These are phyloP conservation scores for Primulina huaijiensis DNA, from an alignment of 257 asterid genomes.

Conservation along the genomic window DNA sequence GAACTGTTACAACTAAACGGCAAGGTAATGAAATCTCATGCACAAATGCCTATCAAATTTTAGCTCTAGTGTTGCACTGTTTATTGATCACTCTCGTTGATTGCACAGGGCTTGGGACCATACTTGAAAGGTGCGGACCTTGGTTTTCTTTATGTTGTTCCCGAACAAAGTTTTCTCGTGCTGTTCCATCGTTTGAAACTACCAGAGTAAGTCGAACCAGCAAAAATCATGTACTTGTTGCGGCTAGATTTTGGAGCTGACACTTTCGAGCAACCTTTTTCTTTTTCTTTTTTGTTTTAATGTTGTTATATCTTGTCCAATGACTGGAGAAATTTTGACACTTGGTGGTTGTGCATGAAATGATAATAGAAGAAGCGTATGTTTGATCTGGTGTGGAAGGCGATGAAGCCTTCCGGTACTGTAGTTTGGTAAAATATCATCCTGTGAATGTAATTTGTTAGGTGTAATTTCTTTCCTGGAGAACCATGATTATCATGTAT, in stretches of 20 bases:
- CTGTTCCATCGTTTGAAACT: slow-evolving; percentile 81
- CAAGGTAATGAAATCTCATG: slow-evolving; percentile 46
- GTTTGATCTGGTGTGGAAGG: background rate
- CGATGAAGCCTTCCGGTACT: slow-evolving; percentile 26
- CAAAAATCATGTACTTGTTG: background rate
- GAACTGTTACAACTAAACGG: slow-evolving; percentile 90
- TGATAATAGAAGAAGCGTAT: background rate
- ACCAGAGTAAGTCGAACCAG: slow-evolving; percentile 50
- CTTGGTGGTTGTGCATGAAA: slow-evolving; percentile 18
- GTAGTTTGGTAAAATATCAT: slow-evolving; percentile 15
- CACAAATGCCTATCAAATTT: background rate
- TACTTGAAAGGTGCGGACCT: slow-evolving; percentile 87
- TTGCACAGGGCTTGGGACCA: slow-evolving; percentile 71
- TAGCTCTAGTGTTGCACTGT: background rate
- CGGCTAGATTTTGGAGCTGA: background rate
- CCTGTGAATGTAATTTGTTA: background rate
- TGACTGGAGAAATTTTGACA: slow-evolving; percentile 25
- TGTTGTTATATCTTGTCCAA: background rate
- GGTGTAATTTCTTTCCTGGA: background rate
- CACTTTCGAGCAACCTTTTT: background rate
- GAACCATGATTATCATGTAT: background rate
- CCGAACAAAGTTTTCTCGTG: slow-evolving; percentile 91
- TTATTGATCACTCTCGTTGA: background rate
- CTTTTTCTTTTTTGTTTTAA: background rate
- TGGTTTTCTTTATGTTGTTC: slow-evolving; percentile 82